Percentiles rank a stretch among this genome's conserved stretches.
These are phyloP conservation scores for Oleoguttula mirabilis DNA, from an alignment of 495 filamentous ascomycete species.

Conservation along the genomic window DNA sequence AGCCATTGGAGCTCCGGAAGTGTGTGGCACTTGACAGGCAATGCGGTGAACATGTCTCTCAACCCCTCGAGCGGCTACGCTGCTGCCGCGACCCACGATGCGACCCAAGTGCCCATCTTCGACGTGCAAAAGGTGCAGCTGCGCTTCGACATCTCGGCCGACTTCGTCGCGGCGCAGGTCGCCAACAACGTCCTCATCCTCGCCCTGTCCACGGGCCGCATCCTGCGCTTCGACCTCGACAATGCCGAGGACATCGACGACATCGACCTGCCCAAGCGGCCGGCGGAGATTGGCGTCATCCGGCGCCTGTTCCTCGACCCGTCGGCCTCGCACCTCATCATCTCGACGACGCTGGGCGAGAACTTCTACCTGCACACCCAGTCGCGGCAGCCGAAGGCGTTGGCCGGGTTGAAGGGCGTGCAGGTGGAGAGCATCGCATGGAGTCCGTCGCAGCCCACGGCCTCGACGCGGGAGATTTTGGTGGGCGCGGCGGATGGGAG, in stretches of 20 bases:
- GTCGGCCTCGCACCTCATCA: conserved; percentile 84
- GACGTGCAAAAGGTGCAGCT: conserved; percentile 82
- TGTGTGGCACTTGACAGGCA: too few species aligned
- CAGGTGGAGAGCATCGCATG: conserved; percentile 81
- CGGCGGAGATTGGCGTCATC: conserved; percentile 80
- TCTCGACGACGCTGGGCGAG: conserved; percentile 81
- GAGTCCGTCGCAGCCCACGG: conserved; percentile 93
- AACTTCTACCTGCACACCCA: conserved; percentile 98
- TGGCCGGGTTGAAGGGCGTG: conserved; percentile 75
- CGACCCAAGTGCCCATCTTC: conserved; percentile 72
- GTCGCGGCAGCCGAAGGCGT: conserved; percentile 68
- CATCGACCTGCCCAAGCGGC: conserved; percentile 91
- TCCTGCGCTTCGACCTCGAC: conserved; percentile 88
- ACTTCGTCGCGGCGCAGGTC: conserved; percentile 92
- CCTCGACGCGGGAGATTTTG: conserved; percentile 90
- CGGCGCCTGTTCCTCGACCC: conserved; percentile 94
- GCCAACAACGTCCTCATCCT: conserved; percentile 93
- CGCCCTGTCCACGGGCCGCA: conserved; percentile 74
- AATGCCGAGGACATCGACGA: conserved; percentile 92
- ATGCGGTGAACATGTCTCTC: too few species aligned
- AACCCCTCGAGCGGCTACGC: too few species aligned
- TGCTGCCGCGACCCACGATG: conserved; percentile 42
- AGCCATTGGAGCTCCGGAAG: too few species aligned
- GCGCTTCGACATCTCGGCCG: conserved; percentile 77
- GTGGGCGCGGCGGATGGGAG: conserved; percentile 84